phyloP scores from a whole-genome alignment of 495 filamentous ascomycete genomes.

The Lentithecium fluviatile region DNA sequence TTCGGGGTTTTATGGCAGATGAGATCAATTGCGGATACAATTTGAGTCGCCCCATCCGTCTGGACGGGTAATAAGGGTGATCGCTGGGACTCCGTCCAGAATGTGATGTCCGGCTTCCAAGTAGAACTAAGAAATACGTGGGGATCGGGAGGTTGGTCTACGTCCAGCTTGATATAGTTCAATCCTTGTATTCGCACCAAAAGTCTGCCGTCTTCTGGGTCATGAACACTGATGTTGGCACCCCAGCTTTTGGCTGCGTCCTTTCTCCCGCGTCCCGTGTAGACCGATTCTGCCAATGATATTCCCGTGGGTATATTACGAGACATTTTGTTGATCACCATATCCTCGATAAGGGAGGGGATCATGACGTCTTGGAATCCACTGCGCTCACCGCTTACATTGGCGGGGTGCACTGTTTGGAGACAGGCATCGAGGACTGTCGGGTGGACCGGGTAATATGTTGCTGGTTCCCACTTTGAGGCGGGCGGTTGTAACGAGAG shows the following conservation, averaged over 20 bases:
- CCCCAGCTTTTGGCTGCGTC: slow-evolving; percentile 6
- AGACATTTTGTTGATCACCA: slow-evolving; percentile 17
- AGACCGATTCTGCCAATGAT: neutral
- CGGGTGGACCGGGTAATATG: slow-evolving; percentile 22
- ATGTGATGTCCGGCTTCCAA: slow-evolving; percentile 41
- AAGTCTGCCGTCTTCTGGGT: neutral
- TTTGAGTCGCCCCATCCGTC: neutral
- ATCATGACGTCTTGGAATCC: neutral
- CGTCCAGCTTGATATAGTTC: slow-evolving; percentile 10
- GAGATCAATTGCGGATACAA: neutral
- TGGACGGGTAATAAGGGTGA: neutral
- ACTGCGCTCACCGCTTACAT: slow-evolving; percentile 14
- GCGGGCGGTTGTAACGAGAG: slow-evolving; percentile 11
- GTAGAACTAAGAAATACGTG: slow-evolving; percentile 26
- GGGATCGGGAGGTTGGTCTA: neutral
- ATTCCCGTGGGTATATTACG: neutral
- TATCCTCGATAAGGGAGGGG: slow-evolving; percentile 9
- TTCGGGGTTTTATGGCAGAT: neutral
- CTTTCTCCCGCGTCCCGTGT: slow-evolving; percentile 8
- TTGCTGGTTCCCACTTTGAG: slow-evolving; percentile 8
- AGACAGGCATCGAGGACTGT: slow-evolving; percentile 16
- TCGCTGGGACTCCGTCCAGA: slow-evolving; percentile 9
- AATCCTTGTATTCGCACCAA: slow-evolving; percentile 10
- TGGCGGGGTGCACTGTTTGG: slow-evolving; percentile 6
- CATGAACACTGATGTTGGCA: slow-evolving; percentile 1